These are phyloP conservation scores for Isabelozyma pseudorhagii DNA, from an alignment of 805 yeast species.

Conservation along the genomic window DNA sequence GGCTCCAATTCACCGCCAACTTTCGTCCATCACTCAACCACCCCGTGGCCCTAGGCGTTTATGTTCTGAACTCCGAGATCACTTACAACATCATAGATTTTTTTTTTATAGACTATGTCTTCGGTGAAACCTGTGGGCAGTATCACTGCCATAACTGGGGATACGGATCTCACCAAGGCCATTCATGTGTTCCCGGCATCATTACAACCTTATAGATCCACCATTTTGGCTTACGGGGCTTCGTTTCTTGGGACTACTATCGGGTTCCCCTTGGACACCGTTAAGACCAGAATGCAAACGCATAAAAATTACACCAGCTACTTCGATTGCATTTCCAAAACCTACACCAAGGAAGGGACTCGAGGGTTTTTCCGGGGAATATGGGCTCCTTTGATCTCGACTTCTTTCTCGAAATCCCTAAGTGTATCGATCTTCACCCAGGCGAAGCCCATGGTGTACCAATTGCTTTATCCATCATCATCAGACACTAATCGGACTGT, in stretches of 20 bases:
- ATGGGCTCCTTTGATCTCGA: slow-evolving; percentile 66
- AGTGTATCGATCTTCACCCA: slow-evolving; percentile 63
- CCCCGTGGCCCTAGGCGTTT: not conserved
- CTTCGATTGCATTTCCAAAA: slow-evolving; percentile 53
- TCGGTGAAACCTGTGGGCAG: slow-evolving; percentile 11
- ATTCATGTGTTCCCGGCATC: slow-evolving; percentile 45
- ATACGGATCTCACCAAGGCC: slow-evolving; percentile 44
- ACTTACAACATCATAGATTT: not conserved
- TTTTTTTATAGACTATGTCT: not conserved
- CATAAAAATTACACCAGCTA: slow-evolving; percentile 55
- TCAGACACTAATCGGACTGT: not conserved
- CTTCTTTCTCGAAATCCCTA: slow-evolving; percentile 62
- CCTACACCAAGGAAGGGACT: slow-evolving; percentile 61
- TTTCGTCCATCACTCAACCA: not conserved
- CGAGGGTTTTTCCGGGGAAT: slow-evolving; percentile 75
- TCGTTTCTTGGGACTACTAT: slow-evolving; percentile 61
- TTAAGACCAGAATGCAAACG: slow-evolving; percentile 84
- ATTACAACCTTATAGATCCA: slow-evolving; percentile 52
- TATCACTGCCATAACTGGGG: slow-evolving; percentile 61
- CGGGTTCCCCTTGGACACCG: slow-evolving; percentile 86
- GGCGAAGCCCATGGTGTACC: slow-evolving; percentile 41
- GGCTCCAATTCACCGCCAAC: not conserved
- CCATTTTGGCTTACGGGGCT: slow-evolving; percentile 61
- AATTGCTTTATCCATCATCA: slow-evolving; percentile 6
- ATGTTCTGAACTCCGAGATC: not conserved